phyloP scores from a whole-genome alignment of 2,329 filamentous ascomycete species.

The Aspergillus ustus region DNA sequence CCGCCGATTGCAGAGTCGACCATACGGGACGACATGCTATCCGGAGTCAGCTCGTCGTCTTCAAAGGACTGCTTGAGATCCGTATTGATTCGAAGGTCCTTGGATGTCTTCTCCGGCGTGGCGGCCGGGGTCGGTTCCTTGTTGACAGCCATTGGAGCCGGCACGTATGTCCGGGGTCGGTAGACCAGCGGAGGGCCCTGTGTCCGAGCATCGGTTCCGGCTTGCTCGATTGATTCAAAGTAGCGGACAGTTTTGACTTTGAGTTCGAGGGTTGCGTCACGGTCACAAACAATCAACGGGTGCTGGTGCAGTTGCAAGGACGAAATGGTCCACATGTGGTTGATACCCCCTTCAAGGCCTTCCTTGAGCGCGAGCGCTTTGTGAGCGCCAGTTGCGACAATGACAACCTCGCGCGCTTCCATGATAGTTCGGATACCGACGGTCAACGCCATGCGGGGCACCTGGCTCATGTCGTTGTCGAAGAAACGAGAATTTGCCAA shows the following conservation, averaged over 20 bases:
- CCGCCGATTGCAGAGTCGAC: conserved; percentile 51
- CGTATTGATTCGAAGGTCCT: conserved; percentile 52
- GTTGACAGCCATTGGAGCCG: conserved; percentile 31
- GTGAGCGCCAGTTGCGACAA: conserved; percentile 80
- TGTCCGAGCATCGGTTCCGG: conserved; percentile 56
- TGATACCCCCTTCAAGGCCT: conserved; percentile 80
- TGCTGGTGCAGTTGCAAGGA: conserved; percentile 79
- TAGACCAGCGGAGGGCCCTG: conserved; percentile 50
- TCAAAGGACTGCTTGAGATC: conserved; percentile 41
- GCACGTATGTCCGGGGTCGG: conserved; percentile 42
- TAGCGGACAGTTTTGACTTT: conserved; percentile 77
- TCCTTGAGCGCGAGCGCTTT: conserved; percentile 80
- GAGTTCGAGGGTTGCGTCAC: conserved; percentile 74
- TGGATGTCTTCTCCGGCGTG: conserved; percentile 39
- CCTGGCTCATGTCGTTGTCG: conserved; percentile 70
- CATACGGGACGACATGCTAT: conserved; percentile 55
- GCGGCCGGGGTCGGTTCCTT: conserved; percentile 32
- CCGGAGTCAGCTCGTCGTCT: conserved; percentile 52
- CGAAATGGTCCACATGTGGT: conserved; percentile 90
- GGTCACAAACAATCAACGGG: conserved; percentile 81
- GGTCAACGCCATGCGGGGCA: conserved; percentile 81
- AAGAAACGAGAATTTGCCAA: conserved; percentile 87
- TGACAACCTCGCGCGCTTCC: conserved; percentile 78
- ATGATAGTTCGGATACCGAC: conserved; percentile 84
- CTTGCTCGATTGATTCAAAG: conserved; percentile 72